Evolutionary conservation across 306 rosid species (phyloP).

Genomic region (Ceratonia siliqua): DNA sequence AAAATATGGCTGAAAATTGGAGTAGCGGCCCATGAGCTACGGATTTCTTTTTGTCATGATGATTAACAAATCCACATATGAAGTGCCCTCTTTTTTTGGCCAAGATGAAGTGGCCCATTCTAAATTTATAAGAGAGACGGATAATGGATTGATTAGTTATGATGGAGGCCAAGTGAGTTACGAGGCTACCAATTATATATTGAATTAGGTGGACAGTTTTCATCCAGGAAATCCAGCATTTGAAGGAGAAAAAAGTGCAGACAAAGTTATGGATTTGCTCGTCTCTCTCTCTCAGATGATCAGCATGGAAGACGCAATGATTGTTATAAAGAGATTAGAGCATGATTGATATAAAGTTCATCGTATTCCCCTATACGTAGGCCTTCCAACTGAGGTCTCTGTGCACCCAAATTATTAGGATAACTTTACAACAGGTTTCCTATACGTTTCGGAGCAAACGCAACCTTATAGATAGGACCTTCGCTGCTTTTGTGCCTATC

Average conservation of each 20-base stretch:
- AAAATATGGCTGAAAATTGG: too few species aligned
- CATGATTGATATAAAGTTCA: conserved; percentile 12
- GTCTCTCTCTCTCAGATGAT: neutral
- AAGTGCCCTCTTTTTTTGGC: too few species aligned
- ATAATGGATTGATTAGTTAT: too few species aligned
- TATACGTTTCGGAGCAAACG: too few species aligned
- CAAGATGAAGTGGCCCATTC: too few species aligned
- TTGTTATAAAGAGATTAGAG: neutral
- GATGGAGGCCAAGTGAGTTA: too few species aligned
- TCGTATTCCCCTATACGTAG: neutral
- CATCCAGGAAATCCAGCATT: neutral
- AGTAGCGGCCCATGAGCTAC: neutral
- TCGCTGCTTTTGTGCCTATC: too few species aligned
- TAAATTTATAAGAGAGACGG: too few species aligned
- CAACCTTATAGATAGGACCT: too few species aligned
- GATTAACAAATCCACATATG: too few species aligned
- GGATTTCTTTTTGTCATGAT: neutral
- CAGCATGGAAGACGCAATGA: neutral
- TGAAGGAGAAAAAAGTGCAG: neutral
- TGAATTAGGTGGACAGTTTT: neutral
- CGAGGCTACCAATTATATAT: too few species aligned
- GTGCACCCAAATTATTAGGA: neutral
- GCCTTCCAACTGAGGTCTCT: neutral
- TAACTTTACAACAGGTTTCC: neutral
- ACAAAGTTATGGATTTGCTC: too few species aligned